These are phyloP conservation scores for Phytophthora fragariaefolia DNA, from an alignment of 352 stramenopile species.

Conservation along the genomic window DNA sequence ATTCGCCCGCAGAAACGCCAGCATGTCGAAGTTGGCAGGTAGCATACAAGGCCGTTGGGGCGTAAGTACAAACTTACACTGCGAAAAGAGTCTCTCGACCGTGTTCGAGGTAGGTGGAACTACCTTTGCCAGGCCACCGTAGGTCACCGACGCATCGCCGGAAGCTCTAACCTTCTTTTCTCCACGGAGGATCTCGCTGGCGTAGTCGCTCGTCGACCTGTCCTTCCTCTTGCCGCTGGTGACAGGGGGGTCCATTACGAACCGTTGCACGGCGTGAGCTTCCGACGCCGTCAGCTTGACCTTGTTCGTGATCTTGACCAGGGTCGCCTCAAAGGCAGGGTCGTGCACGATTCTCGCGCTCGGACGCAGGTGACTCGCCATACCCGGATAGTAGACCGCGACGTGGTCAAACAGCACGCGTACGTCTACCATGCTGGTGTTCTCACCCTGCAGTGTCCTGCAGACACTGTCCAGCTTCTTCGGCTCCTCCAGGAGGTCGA, in stretches of 20 bases:
- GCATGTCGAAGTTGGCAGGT: conserved; percentile 6
- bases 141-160: not conserved
- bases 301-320: not conserved
- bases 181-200: conserved; percentile 8
- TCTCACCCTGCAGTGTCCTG: conserved; percentile 5
- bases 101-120: conserved; percentile 18
- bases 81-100: conserved; percentile 14
- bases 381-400: not conserved
- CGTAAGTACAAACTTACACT: conserved; percentile 11
- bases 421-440: conserved; percentile 3
- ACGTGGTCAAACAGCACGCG: conserved; percentile 5
- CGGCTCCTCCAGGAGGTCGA: not conserved
- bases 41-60: conserved; percentile 2
- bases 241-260: not conserved
- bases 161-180: not conserved
- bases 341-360: conserved; percentile 4
- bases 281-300: not conserved
- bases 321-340: not conserved
- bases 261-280: not conserved
- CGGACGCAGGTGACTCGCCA: conserved; percentile 1
- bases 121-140: conserved; percentile 10
- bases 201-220: not conserved
- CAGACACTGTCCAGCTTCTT: conserved; percentile 9
- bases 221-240: not conserved
- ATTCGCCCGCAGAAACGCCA: conserved; percentile 14